Conservation (phyloP, 139 green algal genomes). For the Chlorella sp. region DNA sequence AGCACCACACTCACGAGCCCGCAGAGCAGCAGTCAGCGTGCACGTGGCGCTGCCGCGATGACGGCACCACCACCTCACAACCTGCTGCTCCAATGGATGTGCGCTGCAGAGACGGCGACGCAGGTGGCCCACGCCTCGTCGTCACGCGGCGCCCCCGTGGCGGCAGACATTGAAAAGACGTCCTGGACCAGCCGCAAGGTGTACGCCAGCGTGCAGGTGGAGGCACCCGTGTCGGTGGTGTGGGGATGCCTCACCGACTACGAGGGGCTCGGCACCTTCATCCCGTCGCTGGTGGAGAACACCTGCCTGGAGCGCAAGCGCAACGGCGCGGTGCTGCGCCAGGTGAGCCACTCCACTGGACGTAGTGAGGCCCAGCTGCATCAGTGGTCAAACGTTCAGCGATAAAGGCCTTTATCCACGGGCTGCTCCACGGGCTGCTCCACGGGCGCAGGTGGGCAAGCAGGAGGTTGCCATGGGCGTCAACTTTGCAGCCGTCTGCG, state of each 20-base stretch:
- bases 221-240: conserved; percentile 41
- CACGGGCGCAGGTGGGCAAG: conserved; percentile 63
- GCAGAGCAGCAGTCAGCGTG: too few species aligned
- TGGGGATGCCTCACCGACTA: conserved; percentile 72
- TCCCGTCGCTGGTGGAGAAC: conserved; percentile 72
- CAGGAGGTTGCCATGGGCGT: conserved; percentile 76
- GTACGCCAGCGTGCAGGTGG: conserved; percentile 46
- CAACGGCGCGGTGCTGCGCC: conserved; percentile 31
- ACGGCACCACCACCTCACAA: too few species aligned
- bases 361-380: too few species aligned
- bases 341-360: too few species aligned
- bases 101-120: too few species aligned
- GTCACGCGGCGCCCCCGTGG: neutral
- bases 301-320: conserved; percentile 43
- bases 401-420: too few species aligned
- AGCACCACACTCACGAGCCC: too few species aligned
- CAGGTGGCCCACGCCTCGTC: too few species aligned
- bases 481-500: conserved; percentile 66
- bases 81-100: too few species aligned
- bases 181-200: conserved; percentile 54
- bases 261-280: conserved; percentile 51
- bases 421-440: too few species aligned
- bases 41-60: too few species aligned
- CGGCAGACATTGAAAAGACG: conserved; percentile 35
- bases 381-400: too few species aligned